Evolutionary conservation across 2,329 filamentous ascomycete species (phyloP).

Genomic region (Fusarium euwallaceae): DNA sequence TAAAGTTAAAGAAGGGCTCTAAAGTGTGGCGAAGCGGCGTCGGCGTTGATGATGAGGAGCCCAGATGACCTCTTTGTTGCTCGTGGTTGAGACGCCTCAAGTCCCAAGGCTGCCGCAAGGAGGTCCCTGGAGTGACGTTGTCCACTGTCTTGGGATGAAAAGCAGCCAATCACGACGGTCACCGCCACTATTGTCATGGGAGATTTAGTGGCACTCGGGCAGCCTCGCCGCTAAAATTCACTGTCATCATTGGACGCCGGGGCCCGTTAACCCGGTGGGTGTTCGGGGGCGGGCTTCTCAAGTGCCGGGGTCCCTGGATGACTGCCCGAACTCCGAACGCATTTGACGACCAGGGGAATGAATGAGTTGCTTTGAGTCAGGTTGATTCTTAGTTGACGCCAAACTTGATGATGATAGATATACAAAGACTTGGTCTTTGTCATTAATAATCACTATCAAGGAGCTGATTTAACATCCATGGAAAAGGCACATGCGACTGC

Average conservation of each 20-base stretch:
- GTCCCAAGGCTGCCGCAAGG: constrained; percentile 21
- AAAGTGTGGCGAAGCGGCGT: constrained; percentile 14
- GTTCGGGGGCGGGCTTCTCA: background rate
- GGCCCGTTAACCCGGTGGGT: background rate
- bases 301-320: background rate
- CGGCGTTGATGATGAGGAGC: constrained; percentile 15
- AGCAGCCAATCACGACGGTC: constrained; percentile 20
- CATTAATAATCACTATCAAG: background rate
- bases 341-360: background rate
- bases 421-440: background rate
- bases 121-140: constrained; percentile 39
- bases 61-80: constrained; percentile 29
- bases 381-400: constrained; percentile 9
- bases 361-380: background rate
- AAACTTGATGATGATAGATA: constrained; percentile 7
- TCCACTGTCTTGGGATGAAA: constrained; percentile 7
- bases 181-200: background rate
- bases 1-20: background rate
- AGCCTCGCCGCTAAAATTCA: constrained; percentile 24
- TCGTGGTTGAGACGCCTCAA: constrained; percentile 6
- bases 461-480: background rate
- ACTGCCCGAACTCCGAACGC: background rate
- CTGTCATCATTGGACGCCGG: background rate
- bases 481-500: background rate
- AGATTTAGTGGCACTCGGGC: constrained; percentile 12